Base-by-base conservation (phyloP, 2,329 filamentous ascomycete genomes). In the Fusarium domesticum region DNA sequence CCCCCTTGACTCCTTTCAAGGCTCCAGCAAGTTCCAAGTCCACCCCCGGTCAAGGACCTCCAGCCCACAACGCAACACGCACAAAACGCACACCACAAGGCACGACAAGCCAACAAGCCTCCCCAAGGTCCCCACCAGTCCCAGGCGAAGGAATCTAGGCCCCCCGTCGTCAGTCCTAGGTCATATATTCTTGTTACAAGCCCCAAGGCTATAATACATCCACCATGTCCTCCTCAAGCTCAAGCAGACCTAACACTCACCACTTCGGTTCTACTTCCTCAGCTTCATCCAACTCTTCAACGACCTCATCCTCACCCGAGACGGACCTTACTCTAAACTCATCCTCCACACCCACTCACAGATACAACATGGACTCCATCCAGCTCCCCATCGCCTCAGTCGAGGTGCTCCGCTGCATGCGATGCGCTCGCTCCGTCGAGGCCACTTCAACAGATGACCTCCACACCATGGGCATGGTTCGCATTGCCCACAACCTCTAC, bases 401-500 rank as follows among this genome's bases (percentile, higher is more conserved):
- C 43, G 74, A 80, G 68, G 70, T 80, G 23, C 69, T 84, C 54
- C 79, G 81, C 56, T 84, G 81, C 69, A 76, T 83, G 61, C 77
- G 81, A 45, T 83, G 79, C 61, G 75, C 78, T 33, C 75, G 76
- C 45, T 73, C 76, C 42, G 78, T 79, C 42, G 81, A 84, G 69
- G 73, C 77, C 19, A 81, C 80, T 6, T 75, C 77, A 7, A 81
- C 78, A 23, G 80, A 83, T 62, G 78, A 83, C 63, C 70, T 75
- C 38, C 70, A 67, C 53, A 70, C 76, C 34, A 77, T 70, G 45
- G 81, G 80, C 50, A 85, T 85, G 81, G 75, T 85, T 12, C 74
- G 77, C 58, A 80, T 84, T 50, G 79, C 80, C 2, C 77, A 79
- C 63, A 82, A 82, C 64, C 75, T 84, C 48, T 84, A 84, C 69